phyloP scores from a whole-genome alignment of 352 stramenopile genomes.

The Pythium brassicae region DNA sequence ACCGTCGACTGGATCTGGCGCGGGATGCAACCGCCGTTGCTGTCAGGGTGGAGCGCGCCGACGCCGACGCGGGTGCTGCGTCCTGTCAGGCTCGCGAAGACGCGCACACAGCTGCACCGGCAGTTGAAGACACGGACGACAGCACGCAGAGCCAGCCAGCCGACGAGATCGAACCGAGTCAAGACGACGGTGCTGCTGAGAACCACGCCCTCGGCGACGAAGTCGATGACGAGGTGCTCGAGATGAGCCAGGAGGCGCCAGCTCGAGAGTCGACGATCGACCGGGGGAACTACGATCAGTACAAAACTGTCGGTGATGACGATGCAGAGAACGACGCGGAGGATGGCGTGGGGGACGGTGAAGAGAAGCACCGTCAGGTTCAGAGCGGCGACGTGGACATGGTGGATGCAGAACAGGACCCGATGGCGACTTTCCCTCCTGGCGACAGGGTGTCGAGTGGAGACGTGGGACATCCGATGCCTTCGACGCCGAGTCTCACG shows the following conservation, averaged over 20 bases:
- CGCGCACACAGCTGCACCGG: background rate
- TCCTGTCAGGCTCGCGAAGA: background rate
- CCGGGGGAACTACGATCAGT: slow-evolving; percentile 40
- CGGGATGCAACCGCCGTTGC: too few relatives aligned
- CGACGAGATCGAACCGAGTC: background rate
- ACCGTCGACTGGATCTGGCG: too few relatives aligned
- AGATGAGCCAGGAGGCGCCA: slow-evolving; percentile 12
- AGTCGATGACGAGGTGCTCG: slow-evolving; percentile 18
- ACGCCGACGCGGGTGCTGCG: too few relatives aligned
- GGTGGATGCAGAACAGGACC: background rate
- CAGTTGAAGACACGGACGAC: slow-evolving; percentile 2
- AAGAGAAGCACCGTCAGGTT: slow-evolving; percentile 3
- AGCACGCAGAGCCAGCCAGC: background rate
- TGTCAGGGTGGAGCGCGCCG: too few relatives aligned
- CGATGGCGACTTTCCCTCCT: background rate
- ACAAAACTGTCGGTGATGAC: slow-evolving; percentile 25
- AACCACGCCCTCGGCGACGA: slow-evolving; percentile 16
- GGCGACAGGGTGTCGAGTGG: background rate
- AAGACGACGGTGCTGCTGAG: slow-evolving; percentile 9
- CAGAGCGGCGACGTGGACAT: background rate
- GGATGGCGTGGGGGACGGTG: slow-evolving; percentile 7
- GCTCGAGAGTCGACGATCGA: slow-evolving; percentile 40
- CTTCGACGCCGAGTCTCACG: too few relatives aligned
- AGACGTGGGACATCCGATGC: background rate
- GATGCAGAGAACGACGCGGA: slow-evolving; percentile 14